Conservation (phyloP, 2,329 filamentous ascomycete species). For the Aureobasidium vineae region DNA sequence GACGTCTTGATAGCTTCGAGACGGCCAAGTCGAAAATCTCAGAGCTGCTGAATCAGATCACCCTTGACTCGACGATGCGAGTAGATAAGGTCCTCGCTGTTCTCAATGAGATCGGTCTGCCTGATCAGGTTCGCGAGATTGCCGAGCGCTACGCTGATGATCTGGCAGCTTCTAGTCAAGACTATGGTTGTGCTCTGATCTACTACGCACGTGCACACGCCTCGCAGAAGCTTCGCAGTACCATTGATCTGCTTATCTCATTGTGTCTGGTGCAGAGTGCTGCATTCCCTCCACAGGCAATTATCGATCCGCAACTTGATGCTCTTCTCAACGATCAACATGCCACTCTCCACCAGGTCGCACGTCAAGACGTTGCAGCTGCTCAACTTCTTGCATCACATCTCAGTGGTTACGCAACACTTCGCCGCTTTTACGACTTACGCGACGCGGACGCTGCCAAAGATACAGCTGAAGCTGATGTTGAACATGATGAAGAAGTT, state of each 20-base stretch:
- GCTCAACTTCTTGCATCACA: conserved; percentile 80
- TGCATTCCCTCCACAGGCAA: conserved; percentile 67
- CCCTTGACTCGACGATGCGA: conserved; percentile 65
- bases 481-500: conserved; percentile 12
- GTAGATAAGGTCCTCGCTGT: conserved; percentile 81
- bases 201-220: conserved; percentile 88
- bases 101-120: conserved; percentile 74
- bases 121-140: conserved; percentile 73
- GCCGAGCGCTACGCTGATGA: conserved; percentile 86
- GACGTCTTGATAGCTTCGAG: conserved; percentile 71
- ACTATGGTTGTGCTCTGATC: conserved; percentile 82
- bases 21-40: conserved; percentile 72
- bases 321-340: conserved; percentile 70
- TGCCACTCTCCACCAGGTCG: conserved; percentile 67
- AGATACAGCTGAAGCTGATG: conserved; percentile 12
- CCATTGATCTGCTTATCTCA: conserved; percentile 82
- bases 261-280: conserved; percentile 83
- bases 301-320: conserved; percentile 71
- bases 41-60: conserved; percentile 69
- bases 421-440: conserved; percentile 87
- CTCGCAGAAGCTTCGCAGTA: conserved; percentile 73
- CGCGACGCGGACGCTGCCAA: conserved; percentile 62
- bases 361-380: conserved; percentile 73
- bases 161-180: conserved; percentile 67
- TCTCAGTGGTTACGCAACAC: conserved; percentile 86